Evolutionary conservation across 257 asterid genomes (phyloP).

Genomic region (Nicotiana tabacum): DNA sequence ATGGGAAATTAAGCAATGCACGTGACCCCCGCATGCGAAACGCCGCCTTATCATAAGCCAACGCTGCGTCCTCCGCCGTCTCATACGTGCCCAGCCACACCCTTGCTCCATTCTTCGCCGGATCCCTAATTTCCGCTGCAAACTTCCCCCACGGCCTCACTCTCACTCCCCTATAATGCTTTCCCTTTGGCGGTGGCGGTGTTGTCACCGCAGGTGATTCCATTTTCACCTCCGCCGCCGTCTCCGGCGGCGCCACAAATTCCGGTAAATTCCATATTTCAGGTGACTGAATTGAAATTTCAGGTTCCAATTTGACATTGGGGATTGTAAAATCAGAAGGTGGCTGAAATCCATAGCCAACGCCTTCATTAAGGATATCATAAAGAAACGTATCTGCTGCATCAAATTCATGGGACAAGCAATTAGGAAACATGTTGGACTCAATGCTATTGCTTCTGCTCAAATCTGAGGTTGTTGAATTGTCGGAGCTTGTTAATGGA

Average conservation of each 20-base stretch:
- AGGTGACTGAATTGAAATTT: not conserved
- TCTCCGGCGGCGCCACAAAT: not conserved
- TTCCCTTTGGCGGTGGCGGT: slow-evolving; percentile 9
- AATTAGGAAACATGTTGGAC: not conserved
- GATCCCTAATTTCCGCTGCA: slow-evolving; percentile 26
- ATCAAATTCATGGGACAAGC: not conserved
- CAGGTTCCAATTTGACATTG: slow-evolving; percentile 18
- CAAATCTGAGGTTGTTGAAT: not conserved
- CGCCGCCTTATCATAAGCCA: slow-evolving; percentile 36
- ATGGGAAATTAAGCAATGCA: slow-evolving; percentile 30
- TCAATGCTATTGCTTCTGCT: slow-evolving; percentile 10
- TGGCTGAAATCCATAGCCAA: not conserved
- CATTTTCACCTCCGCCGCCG: not conserved
- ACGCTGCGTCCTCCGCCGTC: slow-evolving; percentile 11
- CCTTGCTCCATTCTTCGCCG: slow-evolving; percentile 30
- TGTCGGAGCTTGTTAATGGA: slow-evolving; percentile 1
- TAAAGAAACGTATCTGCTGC: not conserved
- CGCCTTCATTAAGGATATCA: not conserved
- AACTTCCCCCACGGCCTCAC: slow-evolving; percentile 35
- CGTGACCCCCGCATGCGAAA: slow-evolving; percentile 35
- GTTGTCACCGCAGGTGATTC: not conserved
- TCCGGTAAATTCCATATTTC: not conserved
- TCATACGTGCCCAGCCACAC: slow-evolving; percentile 38
- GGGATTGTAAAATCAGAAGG: not conserved
- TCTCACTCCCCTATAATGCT: slow-evolving; percentile 33